These are phyloP conservation scores for Rubia tinctorum DNA, from an alignment of 305 asterid genomes.

Conservation along the genomic window DNA sequence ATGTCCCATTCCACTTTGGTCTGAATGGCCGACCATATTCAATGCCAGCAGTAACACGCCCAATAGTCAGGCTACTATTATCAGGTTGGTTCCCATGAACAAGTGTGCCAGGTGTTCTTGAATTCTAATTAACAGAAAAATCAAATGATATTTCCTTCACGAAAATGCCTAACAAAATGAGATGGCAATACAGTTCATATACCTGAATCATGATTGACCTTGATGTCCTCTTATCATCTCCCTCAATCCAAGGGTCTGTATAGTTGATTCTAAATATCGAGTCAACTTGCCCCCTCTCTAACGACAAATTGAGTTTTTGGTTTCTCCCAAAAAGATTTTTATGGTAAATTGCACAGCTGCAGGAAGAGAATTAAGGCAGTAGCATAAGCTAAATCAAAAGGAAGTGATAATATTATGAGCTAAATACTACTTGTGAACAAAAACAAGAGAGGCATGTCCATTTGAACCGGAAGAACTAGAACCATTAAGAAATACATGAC, in stretches of 20 bases:
- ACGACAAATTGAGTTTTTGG: slow-evolving; percentile 88
- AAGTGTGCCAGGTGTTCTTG: slow-evolving; percentile 90
- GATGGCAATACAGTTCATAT: slow-evolving; percentile 12
- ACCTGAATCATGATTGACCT: slow-evolving; percentile 96
- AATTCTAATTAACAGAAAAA: slow-evolving; percentile 49
- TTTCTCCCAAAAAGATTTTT: slow-evolving; percentile 91
- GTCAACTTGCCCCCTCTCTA: slow-evolving; percentile 93
- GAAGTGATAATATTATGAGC: not conserved
- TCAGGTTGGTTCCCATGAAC: slow-evolving; percentile 87
- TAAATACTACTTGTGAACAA: not conserved
- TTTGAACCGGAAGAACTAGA: not conserved
- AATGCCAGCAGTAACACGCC: slow-evolving; percentile 85
- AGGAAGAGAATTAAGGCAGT: slow-evolving; percentile 21
- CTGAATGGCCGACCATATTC: slow-evolving; percentile 88
- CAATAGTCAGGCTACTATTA: slow-evolving; percentile 60
- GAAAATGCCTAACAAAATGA: slow-evolving; percentile 12
- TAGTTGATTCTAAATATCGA: slow-evolving; percentile 85
- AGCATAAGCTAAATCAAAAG: not conserved
- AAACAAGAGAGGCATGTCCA: not conserved
- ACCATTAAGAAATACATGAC: not conserved
- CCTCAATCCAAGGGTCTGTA: slow-evolving; percentile 97
- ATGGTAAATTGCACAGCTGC: slow-evolving; percentile 89
- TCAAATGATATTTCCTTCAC: slow-evolving; percentile 12
- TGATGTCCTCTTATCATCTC: slow-evolving; percentile 96
- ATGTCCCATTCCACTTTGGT: slow-evolving; percentile 95